Conservation (phyloP, 768 basidiomycete species). For the Auriscalpium microsporum region DNA sequence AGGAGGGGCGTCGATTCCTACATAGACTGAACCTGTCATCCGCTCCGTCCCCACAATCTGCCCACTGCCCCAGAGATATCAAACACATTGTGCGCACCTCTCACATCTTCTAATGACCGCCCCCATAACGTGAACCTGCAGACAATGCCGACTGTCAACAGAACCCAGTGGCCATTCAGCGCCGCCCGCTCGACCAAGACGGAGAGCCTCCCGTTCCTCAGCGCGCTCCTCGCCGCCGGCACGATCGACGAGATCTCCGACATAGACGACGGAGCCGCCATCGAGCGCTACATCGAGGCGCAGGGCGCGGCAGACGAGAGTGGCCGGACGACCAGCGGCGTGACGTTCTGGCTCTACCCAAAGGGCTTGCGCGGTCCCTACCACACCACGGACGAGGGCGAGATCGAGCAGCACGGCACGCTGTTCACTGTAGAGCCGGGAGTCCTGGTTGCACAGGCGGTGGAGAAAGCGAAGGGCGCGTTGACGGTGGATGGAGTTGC, state of each 20-base stretch:
- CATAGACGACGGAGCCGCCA: conserved; percentile 3
- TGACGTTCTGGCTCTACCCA: conserved; percentile 12
- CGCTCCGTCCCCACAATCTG: no score
- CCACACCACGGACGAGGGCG: conserved; percentile 7
- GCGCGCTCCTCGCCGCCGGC: not conserved
- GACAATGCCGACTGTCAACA: no score
- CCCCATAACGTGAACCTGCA: no score
- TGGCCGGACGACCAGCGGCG: not conserved
- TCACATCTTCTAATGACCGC: no score
- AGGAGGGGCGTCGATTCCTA: no score
- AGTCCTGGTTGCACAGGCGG: not conserved
- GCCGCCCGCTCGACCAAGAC: not conserved
- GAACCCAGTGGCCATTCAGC: not conserved
- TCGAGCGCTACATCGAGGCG: not conserved
- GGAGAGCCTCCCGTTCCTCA: not conserved
- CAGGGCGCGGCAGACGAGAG: not conserved
- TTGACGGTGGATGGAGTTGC: not conserved
- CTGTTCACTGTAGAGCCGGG: conserved; percentile 9
- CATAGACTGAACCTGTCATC: no score
- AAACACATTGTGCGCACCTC: no score
- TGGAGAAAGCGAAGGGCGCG: not conserved
- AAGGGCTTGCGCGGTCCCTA: conserved; percentile 8
- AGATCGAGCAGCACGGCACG: conserved; percentile 6
- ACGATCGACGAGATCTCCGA: conserved; percentile 4
- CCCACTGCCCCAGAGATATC: no score